Evolutionary conservation across 2,329 filamentous ascomycete species (phyloP), one percentile per base, ranked within the genome.

Genomic region (Colletotrichum abscissum): DNA sequence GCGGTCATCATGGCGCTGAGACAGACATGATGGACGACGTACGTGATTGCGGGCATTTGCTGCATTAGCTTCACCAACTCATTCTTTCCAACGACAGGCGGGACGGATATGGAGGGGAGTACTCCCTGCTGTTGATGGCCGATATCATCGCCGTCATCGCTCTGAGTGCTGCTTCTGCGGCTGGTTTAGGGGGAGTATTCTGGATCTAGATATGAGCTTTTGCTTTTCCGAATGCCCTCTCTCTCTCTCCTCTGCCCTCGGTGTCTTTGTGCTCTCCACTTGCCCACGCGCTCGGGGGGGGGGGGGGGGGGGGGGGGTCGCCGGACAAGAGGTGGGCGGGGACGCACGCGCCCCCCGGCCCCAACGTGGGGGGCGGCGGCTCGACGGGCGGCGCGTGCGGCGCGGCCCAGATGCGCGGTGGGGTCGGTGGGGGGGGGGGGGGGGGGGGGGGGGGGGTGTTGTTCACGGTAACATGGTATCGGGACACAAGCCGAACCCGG

Each of bases 401-500:
- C n/a, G n/a, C n/a, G n/a, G n/a, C n/a, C n/a, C n/a, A n/a, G n/a
- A n/a, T n/a, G n/a, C n/a, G n/a, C n/a, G n/a, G n/a, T n/a, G n/a
- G n/a, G n/a, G n/a, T n/a, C n/a, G n/a, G n/a, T n/a, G n/a, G n/a
- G n/a, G n/a, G n/a, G n/a, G n/a, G n/a, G n/a, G n/a, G n/a, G n/a
- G n/a, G n/a, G n/a, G 24, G 3, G 24, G 24, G 24, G 24, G 24
- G 26, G 26, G 16, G 42, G 42, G 16, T 19, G 3, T 46, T 46
- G 16, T 49, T 49, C 42, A n/a, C 42, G 42, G 42, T 8, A n/a
- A 55, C 26, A 26, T 38, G 59, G 19, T n/a, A 24, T 58, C 24
- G 67, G 60, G n/a, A 56, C 30, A n/a, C 55, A 42, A 67, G 68
- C 56, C 30, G 42, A 26, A 67, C 30, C 55, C 42, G 35, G 46